Base-by-base conservation (phyloP, 116 monocot species). In the Zostera marina region DNA sequence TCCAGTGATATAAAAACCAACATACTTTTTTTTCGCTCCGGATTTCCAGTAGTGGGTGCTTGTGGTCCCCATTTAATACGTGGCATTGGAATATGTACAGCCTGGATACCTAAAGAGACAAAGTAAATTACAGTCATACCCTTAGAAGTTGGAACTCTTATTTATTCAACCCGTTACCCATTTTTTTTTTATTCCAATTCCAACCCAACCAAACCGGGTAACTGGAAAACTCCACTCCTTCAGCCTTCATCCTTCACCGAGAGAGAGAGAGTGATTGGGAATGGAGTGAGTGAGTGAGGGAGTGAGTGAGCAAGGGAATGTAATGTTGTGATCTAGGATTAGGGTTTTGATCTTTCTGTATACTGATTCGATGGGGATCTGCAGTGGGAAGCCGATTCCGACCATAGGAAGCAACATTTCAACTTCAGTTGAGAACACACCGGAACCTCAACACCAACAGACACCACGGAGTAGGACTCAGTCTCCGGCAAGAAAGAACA, bases 311-410 rank as follows among this genome's bases (percentile, higher is more conserved):
- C 10, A 14, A 45, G 44, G 2, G 44, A 45, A 14, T 11, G 10
- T 2, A 45, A 45, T 45, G 44, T 11, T 45, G 44, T 45, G 44
- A 45, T 45, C 44, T 45, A 45, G 44, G 44, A 1, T 1, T 45
- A 45, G 44, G 10, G 44, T 45, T 45, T 45, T 11, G 44, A 45
- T 10, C 10, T 45, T 14, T 45, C 44, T 45, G 44, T 45, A 11
- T 24, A 7, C 16, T 17, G 7, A 7, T 53, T 9, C 53, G 12
- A 63, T 63, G 63, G 63, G 63, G 52, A 53, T 52, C 52, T 63
- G 63, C 40, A 13, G 53, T 16, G 63, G 63, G n/a, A 63, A 53
- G 52, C 63, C 63, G 7, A 14, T 11, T 20, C 22, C 46, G 1
- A 45, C 44, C 14, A 45, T 14, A 11, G 44, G 44, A 11, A 45